phyloP scores from a whole-genome alignment of 176 grass and related monocot genomes.

The Cocos nucifera region DNA sequence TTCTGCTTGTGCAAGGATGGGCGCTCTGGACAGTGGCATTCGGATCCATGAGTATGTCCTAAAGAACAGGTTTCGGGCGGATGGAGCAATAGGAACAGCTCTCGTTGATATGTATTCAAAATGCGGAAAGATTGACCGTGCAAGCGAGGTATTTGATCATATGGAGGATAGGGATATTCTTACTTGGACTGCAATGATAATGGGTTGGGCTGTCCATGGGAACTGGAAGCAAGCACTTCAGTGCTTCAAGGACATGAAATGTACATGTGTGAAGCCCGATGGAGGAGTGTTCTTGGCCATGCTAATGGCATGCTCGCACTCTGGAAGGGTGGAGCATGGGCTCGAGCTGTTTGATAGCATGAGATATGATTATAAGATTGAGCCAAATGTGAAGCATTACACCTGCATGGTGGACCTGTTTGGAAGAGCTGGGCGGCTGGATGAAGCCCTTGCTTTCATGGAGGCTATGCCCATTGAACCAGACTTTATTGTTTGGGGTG shows the following conservation, averaged over 20 bases:
- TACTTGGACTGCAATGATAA: conserved; percentile 34
- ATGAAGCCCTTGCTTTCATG: conserved; percentile 21
- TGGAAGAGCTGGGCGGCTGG: conserved; percentile 23
- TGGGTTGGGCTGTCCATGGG: conserved; percentile 22
- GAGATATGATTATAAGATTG: conserved; percentile 28
- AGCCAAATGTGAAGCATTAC: conserved; percentile 34
- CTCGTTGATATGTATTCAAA: conserved; percentile 33
- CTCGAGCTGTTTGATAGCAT: conserved; percentile 28
- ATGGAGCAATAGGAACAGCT: conserved; percentile 23
- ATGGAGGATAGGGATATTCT: conserved; percentile 24
- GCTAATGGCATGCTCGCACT: conserved; percentile 32
- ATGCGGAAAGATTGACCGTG: conserved; percentile 26
- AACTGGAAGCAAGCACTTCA: conserved; percentile 25
- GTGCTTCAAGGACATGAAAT: conserved; percentile 32
- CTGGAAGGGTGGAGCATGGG: conserved; percentile 7
- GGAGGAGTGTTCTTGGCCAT: conserved; percentile 19
- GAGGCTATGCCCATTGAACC: conserved; percentile 21
- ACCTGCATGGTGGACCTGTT: conserved; percentile 35
- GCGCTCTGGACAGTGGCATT: conserved; percentile 12
- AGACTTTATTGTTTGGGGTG: conserved; percentile 23
- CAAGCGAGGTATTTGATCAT: conserved; percentile 22
- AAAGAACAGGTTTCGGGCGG: conserved; percentile 1
- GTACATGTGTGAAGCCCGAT: conserved; percentile 21
- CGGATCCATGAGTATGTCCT: conserved; percentile 13
- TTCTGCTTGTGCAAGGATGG: conserved; percentile 15